Percentiles rank a stretch among this genome's conserved stretches.
These are phyloP conservation scores for Porcisia hertigi DNA, from an alignment of 208 protist genomes.

Conservation along the genomic window DNA sequence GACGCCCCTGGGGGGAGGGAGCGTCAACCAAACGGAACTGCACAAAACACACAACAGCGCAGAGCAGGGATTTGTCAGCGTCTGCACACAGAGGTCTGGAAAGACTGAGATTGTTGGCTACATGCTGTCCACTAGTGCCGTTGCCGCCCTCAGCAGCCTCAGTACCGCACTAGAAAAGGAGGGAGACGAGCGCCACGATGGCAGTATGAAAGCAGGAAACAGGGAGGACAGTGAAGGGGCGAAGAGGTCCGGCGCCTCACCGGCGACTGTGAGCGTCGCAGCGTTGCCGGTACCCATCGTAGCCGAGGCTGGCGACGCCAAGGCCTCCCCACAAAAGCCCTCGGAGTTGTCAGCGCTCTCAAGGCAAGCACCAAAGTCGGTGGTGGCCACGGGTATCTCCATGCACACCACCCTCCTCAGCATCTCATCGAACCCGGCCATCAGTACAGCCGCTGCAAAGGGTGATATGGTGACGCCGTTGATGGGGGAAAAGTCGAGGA, in stretches of 20 bases:
- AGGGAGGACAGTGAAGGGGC: background rate
- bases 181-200: background rate
- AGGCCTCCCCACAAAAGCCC: background rate
- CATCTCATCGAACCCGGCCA: background rate
- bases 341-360: background rate
- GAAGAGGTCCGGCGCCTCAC: background rate
- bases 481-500: slow-evolving; percentile 3
- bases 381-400: slow-evolving; percentile 2
- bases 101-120: slow-evolving; percentile 35
- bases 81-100: slow-evolving; percentile 34
- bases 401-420: background rate
- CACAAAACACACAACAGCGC: slow-evolving; percentile 16
- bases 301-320: background rate
- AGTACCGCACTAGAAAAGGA: slow-evolving; percentile 38
- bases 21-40: slow-evolving; percentile 2
- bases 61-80: slow-evolving; percentile 21
- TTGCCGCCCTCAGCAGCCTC: slow-evolving; percentile 30
- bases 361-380: slow-evolving; percentile 1
- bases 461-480: background rate
- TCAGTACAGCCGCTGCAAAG: background rate
- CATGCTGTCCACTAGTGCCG: slow-evolving; percentile 29
- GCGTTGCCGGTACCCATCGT: too few species aligned
- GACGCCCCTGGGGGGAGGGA: background rate
- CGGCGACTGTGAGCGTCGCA: background rate
- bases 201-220: background rate